Base-by-base conservation (phyloP, 2,329 filamentous ascomycete species). In the Colletotrichum gigasporum region DNA sequence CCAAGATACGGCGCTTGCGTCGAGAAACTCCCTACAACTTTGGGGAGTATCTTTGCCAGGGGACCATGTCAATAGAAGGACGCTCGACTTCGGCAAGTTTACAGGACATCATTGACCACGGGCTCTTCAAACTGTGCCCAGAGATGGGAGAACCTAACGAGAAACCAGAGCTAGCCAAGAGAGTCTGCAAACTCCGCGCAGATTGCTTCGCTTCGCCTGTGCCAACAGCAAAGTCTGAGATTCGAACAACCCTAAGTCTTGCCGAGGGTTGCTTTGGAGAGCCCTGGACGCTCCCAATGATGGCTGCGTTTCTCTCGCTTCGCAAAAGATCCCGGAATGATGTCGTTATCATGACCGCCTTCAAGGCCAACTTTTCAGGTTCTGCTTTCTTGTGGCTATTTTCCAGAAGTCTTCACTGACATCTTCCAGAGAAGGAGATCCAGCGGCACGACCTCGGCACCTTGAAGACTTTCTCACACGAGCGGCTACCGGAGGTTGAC, bases 351-450 rank as follows among this genome's bases (percentile, higher is more conserved):
- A 20, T 20, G 1, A 26, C 35, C 3, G 53, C 41, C 22, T 56
- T 56, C 41, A 37, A 47, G n/a, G 53, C 39, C 3, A 56, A 47
- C 32, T 56, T 56, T 18, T 56, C 53, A 39, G 41, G 53, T 28
- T n/a, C n/a, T n/a, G n/a, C n/a, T n/a, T n/a, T n/a, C n/a, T n/a
- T n/a, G n/a, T n/a, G n/a, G n/a, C n/a, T n/a, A n/a, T n/a, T n/a
- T n/a, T n/a, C n/a, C n/a, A n/a, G n/a, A n/a, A n/a, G n/a, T n/a
- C n/a, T n/a, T 16, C 10, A 26, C 20, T 26, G 20, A 44, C 12
- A 26, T 1, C 2, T 8, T 39, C 18, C 18, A 54, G 51, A 42
- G 5, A 44, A 44, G 9, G 51, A 44, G 18, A 22, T 54, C n/a
- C 2, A 20, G 1, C 2, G 20, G 14, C 2, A 34, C 0, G 39